phyloP scores from a whole-genome alignment of 2,329 filamentous ascomycete genomes.

The Penicillium sp. region DNA sequence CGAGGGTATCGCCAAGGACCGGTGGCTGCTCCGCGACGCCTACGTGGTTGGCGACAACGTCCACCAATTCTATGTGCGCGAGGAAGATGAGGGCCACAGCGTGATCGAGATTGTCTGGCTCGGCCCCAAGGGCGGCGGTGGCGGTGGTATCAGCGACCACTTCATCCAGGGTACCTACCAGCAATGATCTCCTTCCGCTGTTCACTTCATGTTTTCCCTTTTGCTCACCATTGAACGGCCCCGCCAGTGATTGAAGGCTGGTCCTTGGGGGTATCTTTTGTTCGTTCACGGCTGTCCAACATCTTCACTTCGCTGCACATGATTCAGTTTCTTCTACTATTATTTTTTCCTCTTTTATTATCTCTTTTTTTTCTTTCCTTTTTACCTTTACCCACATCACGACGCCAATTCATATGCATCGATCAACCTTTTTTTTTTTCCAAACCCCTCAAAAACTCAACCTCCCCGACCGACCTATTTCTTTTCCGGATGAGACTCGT shows the following conservation, averaged over 20 bases:
- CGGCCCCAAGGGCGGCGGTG: constrained; percentile 43
- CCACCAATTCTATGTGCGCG: constrained; percentile 47
- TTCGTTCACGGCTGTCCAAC: constrained; percentile 12
- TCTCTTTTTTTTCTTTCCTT: constrained; percentile 18
- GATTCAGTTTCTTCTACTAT: constrained; percentile 27
- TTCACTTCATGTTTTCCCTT: neutral
- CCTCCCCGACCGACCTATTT: constrained; percentile 14
- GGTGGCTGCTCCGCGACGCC: constrained; percentile 45
- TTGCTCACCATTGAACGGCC: constrained; percentile 19
- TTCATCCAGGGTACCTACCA: constrained; percentile 33
- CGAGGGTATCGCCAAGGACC: constrained; percentile 45
- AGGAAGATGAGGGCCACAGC: constrained; percentile 46
- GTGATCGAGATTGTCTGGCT: constrained; percentile 51
- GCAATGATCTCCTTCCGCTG: constrained; percentile 24
- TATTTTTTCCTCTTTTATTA: constrained; percentile 11
- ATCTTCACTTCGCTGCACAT: constrained; percentile 43
- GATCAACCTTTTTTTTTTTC: constrained; percentile 4
- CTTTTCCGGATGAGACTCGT: constrained; percentile 25
- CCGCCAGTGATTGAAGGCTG: constrained; percentile 36
- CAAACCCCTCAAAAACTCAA: neutral
- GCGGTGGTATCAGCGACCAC: constrained; percentile 38
- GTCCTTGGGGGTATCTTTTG: constrained; percentile 35
- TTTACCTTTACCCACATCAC: constrained; percentile 16
- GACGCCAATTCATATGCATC: constrained; percentile 25
- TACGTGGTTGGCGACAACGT: constrained; percentile 48